phyloP scores from a whole-genome alignment of 768 basidiomycete genomes.

The Imleria badia region DNA sequence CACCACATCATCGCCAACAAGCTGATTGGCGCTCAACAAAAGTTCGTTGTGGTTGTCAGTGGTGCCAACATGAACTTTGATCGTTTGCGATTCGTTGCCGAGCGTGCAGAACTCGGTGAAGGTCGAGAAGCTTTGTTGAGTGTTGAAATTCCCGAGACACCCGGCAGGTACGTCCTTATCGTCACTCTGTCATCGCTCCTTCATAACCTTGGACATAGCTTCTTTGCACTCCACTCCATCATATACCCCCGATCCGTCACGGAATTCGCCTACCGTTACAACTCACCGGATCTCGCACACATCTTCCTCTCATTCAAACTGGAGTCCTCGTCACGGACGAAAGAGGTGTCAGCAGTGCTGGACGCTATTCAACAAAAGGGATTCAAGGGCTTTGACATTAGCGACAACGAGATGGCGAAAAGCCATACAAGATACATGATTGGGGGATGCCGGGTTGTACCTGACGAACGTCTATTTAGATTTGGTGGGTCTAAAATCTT shows the following conservation, averaged over 20 bases:
- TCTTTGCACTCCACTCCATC: slow-evolving; percentile 79
- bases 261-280: slow-evolving; percentile 94
- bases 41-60: slow-evolving; percentile 88
- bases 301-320: slow-evolving; percentile 92
- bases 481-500: slow-evolving; percentile 65
- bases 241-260: slow-evolving; percentile 93
- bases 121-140: slow-evolving; percentile 90
- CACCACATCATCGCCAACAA: slow-evolving; percentile 79
- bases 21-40: slow-evolving; percentile 79
- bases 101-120: slow-evolving; percentile 96
- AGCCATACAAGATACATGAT: slow-evolving; percentile 94
- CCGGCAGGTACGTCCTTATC: slow-evolving; percentile 68
- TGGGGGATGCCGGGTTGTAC: slow-evolving; percentile 75
- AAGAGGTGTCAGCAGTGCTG: slow-evolving; percentile 67
- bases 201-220: slow-evolving; percentile 47
- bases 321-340: slow-evolving; percentile 48
- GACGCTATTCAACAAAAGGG: slow-evolving; percentile 57
- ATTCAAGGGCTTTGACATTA: slow-evolving; percentile 88
- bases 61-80: slow-evolving; percentile 99
- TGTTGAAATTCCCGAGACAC: slow-evolving; percentile 90
- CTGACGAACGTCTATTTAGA: slow-evolving; percentile 85
- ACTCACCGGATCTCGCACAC: slow-evolving; percentile 68
- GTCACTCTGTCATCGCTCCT: not conserved
- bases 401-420: slow-evolving; percentile 94
- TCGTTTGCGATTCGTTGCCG: slow-evolving; percentile 94